Evolutionary conservation across 306 rosid genomes (phyloP).

Genomic region (Quercus bicolor): DNA sequence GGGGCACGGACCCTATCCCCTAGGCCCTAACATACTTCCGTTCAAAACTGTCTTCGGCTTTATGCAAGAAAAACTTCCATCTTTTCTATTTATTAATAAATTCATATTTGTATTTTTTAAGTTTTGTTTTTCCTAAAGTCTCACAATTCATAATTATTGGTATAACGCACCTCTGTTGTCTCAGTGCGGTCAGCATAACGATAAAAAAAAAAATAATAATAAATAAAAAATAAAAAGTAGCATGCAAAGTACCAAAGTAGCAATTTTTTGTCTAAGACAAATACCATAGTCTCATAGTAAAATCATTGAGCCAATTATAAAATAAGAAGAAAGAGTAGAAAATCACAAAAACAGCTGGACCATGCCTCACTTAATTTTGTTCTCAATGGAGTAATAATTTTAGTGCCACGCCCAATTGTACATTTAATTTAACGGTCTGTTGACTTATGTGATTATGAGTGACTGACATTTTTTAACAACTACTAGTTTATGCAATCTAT

Average conservation of each 20-base stretch:
- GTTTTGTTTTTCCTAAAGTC: not conserved
- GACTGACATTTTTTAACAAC: too few species aligned
- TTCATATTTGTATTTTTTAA: not conserved
- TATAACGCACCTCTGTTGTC: not conserved
- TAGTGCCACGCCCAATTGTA: too few species aligned
- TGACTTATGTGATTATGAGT: too few species aligned
- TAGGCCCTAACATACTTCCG: too few species aligned
- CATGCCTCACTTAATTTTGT: constrained; percentile 27
- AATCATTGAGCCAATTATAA: not conserved
- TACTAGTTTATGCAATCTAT: too few species aligned
- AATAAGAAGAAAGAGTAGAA: not conserved
- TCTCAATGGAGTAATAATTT: too few species aligned
- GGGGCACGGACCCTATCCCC: too few species aligned
- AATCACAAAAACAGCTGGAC: constrained; percentile 7
- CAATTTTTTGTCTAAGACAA: constrained; percentile 7
- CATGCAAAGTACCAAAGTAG: constrained; percentile 5
- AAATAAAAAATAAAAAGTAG: not conserved
- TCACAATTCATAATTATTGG: not conserved
- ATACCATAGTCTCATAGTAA: constrained; percentile 5
- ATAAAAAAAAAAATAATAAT: not conserved
- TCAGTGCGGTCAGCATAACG: not conserved
- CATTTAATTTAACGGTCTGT: too few species aligned
- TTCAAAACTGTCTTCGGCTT: too few species aligned
- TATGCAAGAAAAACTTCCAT: too few species aligned
- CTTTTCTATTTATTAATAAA: not conserved